Percentiles rank a stretch among this genome's conserved stretches.
Conservation (phyloP, 331 rosid genomes). For the Malus hybrid region DNA sequence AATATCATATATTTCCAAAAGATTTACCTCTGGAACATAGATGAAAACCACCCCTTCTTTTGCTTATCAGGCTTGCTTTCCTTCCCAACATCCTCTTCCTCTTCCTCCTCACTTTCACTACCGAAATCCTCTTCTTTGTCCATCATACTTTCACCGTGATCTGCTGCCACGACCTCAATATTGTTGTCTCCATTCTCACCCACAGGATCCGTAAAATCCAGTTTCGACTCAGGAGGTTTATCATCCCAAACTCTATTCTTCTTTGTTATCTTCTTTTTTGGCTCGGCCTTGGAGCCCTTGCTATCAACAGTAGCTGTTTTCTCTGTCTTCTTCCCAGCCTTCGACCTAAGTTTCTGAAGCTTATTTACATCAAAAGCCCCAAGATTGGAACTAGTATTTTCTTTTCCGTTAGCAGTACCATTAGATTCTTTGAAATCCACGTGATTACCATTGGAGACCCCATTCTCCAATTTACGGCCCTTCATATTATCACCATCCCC, state of each 20-base stretch:
- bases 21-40: constrained; percentile 88
- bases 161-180: constrained; percentile 56
- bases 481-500: constrained; percentile 36
- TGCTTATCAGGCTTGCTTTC: constrained; percentile 65
- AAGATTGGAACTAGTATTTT: constrained; percentile 56
- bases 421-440: constrained; percentile 45
- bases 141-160: constrained; percentile 97
- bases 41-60: constrained; percentile 98
- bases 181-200: constrained; percentile 50
- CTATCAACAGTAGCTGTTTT: constrained; percentile 40
- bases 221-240: constrained; percentile 44
- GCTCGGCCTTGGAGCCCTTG: constrained; percentile 71
- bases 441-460: constrained; percentile 46
- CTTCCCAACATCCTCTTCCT: constrained; percentile 51
- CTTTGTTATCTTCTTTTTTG: constrained; percentile 59
- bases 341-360: constrained; percentile 77
- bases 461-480: constrained; percentile 58
- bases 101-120: constrained; percentile 86
- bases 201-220: constrained; percentile 75
- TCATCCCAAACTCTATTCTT: constrained; percentile 97
- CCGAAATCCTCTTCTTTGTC: constrained; percentile 86
- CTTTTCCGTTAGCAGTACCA: constrained; percentile 44
- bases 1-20: neutral
- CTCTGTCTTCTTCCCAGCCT: constrained; percentile 71
- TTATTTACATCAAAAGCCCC: constrained; percentile 98